Conservation (phyloP, 352 stramenopile genomes). For the Hyaloperonospora arabidopsidis region DNA sequence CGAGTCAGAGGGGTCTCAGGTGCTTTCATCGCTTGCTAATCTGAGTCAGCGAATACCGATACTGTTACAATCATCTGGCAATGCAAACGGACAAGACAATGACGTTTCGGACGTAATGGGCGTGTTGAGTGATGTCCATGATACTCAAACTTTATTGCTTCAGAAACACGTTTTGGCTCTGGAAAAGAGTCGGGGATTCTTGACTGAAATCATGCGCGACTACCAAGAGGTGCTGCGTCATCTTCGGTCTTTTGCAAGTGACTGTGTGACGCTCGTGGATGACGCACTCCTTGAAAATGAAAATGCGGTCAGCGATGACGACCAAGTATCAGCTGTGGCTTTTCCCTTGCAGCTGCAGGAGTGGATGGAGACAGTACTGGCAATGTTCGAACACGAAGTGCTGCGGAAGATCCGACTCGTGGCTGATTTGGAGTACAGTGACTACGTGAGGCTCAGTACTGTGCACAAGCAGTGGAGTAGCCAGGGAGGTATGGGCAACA, state of each 20-base stretch:
- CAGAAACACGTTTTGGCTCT: slow-evolving; percentile 60
- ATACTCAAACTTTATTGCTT: slow-evolving; percentile 38
- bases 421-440: slow-evolving; percentile 43
- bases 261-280: slow-evolving; percentile 29
- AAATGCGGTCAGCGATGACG: slow-evolving; percentile 13
- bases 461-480: slow-evolving; percentile 43
- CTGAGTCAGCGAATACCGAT: slow-evolving; percentile 48
- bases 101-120: slow-evolving; percentile 26
- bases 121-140: slow-evolving; percentile 34
- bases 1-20: slow-evolving; percentile 54
- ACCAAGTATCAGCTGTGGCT: slow-evolving; percentile 14
- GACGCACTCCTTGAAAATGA: slow-evolving; percentile 21
- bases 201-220: slow-evolving; percentile 44
- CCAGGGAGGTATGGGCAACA: slow-evolving; percentile 28
- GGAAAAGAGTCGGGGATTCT: slow-evolving; percentile 55
- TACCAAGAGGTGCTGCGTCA: slow-evolving; percentile 38
- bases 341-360: slow-evolving; percentile 38
- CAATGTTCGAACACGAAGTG: slow-evolving; percentile 61
- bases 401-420: slow-evolving; percentile 51
- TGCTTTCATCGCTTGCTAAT: slow-evolving; percentile 64
- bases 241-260: slow-evolving; percentile 33
- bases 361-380: slow-evolving; percentile 68
- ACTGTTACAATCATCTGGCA: slow-evolving; percentile 19
- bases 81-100: neutral
- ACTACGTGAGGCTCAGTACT: slow-evolving; percentile 28